Evolutionary conservation across 2,329 filamentous ascomycete species (phyloP), one percentile per base, ranked within the genome.

Genomic region (Blastomyces gilchristii): DNA sequence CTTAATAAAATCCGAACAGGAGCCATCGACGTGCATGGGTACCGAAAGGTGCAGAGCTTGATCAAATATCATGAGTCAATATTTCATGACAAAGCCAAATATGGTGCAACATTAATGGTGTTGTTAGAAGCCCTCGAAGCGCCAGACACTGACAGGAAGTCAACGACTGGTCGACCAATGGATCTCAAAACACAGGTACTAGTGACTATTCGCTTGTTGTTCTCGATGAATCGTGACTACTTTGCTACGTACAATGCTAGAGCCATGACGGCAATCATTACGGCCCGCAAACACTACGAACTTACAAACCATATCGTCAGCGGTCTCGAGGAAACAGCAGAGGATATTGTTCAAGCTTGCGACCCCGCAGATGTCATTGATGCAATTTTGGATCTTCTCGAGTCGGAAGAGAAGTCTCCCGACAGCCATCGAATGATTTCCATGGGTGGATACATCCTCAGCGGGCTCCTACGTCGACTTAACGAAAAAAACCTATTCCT

Each of bases 181-280:
- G 76, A 78, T 56, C 65, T 76, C 57, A 78, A 78, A 62, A 76
- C 74, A 2, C 76, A 78, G 61, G 71, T 77, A n/a, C 66, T 79
- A 34, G 69, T 74, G 28, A 78, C 76, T 7, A 71, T 79, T 49
- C 73, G 75, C 16, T 68, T 74, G 43, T 73, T 78, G 70, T 70
- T 77, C 58, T 63, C 68, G n/a, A 68, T 76, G 39, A 76, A 74
- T 47, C 68, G 71, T 14, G 64, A 71, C 49, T 69, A 71, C 31
- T 76, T 78, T 65, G 66, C 71, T 6, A 67, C 66, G 5, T 76
- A 74, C 63, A 72, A 75, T 58, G 68, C 73, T 3, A 69, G 69
- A 28, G 72, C 71, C 1, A 72, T 77, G 67, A 69, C 71, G 16
- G 72, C 76, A 3, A 66, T 78, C 3, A 69, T 78, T 52, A 69